Conservation (phyloP, 176 grass and related monocot genomes). For the Triticum dicoccoides region DNA sequence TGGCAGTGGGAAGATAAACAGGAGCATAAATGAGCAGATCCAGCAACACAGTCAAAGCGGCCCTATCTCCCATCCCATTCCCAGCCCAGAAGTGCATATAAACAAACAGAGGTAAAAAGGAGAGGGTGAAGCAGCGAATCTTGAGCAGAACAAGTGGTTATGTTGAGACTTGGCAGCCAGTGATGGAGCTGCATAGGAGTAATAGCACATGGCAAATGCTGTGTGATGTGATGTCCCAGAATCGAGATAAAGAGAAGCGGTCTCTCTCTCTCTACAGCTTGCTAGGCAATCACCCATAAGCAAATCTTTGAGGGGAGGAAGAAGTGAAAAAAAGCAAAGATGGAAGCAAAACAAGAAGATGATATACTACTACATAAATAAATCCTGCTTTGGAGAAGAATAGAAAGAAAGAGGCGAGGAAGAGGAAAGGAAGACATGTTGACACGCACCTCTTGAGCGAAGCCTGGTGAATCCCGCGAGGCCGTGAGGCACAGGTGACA, state of each 20-base stretch:
- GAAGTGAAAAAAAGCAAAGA: neutral
- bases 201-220: neutral
- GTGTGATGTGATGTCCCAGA: neutral
- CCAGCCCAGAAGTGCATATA: neutral
- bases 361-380: neutral
- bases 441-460: neutral
- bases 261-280: no score
- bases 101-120: neutral
- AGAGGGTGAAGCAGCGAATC: conserved; percentile 16
- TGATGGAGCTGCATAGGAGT: neutral
- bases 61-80: neutral
- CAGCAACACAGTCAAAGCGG: neutral
- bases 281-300: no score
- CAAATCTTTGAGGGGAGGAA: neutral
- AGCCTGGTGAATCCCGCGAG: neutral
- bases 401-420: neutral
- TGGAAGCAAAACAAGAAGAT: neutral
- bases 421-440: neutral
- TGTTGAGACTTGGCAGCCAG: neutral
- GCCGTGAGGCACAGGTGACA: neutral
- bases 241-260: neutral
- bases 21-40: conserved; percentile 8
- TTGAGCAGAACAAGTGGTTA: neutral
- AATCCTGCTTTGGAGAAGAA: neutral
- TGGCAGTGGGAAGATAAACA: neutral